Conservation (phyloP, 257 asterid genomes). For the Solanum medicagineum region DNA sequence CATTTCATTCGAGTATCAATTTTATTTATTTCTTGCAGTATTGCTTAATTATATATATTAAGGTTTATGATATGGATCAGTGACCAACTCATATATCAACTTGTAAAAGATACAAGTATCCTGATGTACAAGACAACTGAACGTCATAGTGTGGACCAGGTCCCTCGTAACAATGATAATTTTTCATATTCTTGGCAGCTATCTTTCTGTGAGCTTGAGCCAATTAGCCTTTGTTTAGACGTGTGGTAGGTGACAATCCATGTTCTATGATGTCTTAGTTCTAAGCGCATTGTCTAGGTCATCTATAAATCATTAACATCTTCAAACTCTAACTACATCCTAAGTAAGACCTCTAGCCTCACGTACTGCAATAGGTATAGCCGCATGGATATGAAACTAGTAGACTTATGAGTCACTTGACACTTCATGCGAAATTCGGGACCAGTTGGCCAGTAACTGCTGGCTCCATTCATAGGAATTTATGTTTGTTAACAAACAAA, state of each 20-base stretch:
- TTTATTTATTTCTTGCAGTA: too few relatives aligned
- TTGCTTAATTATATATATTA: too few relatives aligned
- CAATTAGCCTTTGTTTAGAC: background rate
- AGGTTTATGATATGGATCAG: too few relatives aligned
- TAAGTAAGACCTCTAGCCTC: conserved; percentile 59
- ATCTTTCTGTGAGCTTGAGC: background rate
- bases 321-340: conserved; percentile 11
- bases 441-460: background rate
- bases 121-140: too few relatives aligned
- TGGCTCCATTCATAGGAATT: background rate
- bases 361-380: conserved; percentile 61
- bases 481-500: conserved; percentile 29
- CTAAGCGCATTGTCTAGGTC: conserved; percentile 52
- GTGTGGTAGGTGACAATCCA: background rate
- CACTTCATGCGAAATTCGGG: conserved; percentile 40
- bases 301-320: conserved; percentile 61
- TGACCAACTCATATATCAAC: too few relatives aligned
- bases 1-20: too few relatives aligned
- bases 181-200: too few relatives aligned
- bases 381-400: conserved; percentile 87
- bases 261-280: conserved; percentile 14
- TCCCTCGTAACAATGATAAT: too few relatives aligned
- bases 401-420: conserved; percentile 75
- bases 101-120: too few relatives aligned
- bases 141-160: too few relatives aligned